Conservation (phyloP, 2,329 filamentous ascomycete genomes). For the Colletotrichum ledebouriae region DNA sequence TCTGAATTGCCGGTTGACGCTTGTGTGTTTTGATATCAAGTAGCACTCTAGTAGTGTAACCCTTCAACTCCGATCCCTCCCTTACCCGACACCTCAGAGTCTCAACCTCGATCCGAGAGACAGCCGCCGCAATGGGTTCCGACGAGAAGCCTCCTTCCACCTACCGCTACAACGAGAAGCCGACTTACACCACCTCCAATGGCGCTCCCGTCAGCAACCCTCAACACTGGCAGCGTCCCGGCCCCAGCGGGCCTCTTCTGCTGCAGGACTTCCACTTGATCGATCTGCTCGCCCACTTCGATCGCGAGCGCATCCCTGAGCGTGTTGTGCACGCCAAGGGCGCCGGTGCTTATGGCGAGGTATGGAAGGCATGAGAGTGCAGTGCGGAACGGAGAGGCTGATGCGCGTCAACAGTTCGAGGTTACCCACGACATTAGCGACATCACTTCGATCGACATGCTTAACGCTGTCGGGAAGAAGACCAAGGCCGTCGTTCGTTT, state of each 20-base stretch:
- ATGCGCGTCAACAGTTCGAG: conserved; percentile 55
- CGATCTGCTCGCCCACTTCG: conserved; percentile 69
- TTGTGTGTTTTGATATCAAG: conserved; percentile 12
- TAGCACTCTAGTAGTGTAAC: conserved; percentile 10
- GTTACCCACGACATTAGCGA: conserved; percentile 64
- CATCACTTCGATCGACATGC: conserved; percentile 65
- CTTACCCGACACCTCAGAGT: background rate
- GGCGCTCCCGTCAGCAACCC: conserved; percentile 69
- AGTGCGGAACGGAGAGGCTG: background rate
- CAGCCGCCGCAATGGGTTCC: conserved; percentile 55
- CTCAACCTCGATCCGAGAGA: conserved; percentile 26
- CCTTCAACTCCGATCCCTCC: background rate
- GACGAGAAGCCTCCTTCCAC: conserved; percentile 60
- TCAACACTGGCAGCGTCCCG: conserved; percentile 63
- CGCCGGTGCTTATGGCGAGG: conserved; percentile 65
- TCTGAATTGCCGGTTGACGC: conserved; percentile 31
- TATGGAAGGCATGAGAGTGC: background rate
- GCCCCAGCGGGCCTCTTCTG: conserved; percentile 69
- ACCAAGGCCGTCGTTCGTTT: conserved; percentile 77
- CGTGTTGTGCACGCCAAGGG: conserved; percentile 71
- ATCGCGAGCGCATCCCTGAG: conserved; percentile 65
- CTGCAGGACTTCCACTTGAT: conserved; percentile 77
- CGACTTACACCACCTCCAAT: conserved; percentile 71
- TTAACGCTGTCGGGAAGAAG: conserved; percentile 75
- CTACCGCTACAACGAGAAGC: conserved; percentile 69